phyloP scores from a whole-genome alignment of 2,329 filamentous ascomycete genomes.

The Microthyrium microscopicum region DNA sequence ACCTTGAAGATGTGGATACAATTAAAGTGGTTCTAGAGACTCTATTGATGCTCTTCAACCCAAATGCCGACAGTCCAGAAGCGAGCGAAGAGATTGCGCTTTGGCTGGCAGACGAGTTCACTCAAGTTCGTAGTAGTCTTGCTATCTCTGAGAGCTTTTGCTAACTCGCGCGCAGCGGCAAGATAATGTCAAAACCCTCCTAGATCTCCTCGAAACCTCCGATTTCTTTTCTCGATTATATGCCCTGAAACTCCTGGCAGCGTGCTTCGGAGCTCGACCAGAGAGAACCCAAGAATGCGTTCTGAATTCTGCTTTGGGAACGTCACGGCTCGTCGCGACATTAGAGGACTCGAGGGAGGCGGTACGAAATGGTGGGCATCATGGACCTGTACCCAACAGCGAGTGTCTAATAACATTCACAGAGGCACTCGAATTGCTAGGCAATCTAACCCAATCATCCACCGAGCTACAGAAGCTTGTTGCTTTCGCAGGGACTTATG shows the following conservation, averaged over 20 bases:
- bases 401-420: constrained; percentile 22
- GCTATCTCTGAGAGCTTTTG: constrained; percentile 13
- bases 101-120: constrained; percentile 96
- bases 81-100: constrained; percentile 90
- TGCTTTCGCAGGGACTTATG: constrained; percentile 88
- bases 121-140: constrained; percentile 42
- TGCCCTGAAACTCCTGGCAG: constrained; percentile 72
- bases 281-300: constrained; percentile 92
- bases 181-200: constrained; percentile 83
- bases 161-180: constrained; percentile 53
- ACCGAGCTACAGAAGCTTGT: constrained; percentile 87
- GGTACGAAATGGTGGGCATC: constrained; percentile 57
- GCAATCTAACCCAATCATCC: constrained; percentile 72
- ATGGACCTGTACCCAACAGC: neutral
- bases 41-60: constrained; percentile 76
- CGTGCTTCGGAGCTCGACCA: constrained; percentile 69
- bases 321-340: constrained; percentile 67
- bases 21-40: constrained; percentile 93
- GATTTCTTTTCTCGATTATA: constrained; percentile 90
- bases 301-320: constrained; percentile 72
- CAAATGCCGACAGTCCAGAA: constrained; percentile 53
- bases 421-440: constrained; percentile 76
- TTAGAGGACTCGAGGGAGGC: constrained; percentile 78
- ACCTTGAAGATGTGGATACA: constrained; percentile 90
- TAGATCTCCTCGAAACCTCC: constrained; percentile 71